phyloP scores from a whole-genome alignment of 2,329 filamentous ascomycete species.

The Ophiostoma quercus region DNA sequence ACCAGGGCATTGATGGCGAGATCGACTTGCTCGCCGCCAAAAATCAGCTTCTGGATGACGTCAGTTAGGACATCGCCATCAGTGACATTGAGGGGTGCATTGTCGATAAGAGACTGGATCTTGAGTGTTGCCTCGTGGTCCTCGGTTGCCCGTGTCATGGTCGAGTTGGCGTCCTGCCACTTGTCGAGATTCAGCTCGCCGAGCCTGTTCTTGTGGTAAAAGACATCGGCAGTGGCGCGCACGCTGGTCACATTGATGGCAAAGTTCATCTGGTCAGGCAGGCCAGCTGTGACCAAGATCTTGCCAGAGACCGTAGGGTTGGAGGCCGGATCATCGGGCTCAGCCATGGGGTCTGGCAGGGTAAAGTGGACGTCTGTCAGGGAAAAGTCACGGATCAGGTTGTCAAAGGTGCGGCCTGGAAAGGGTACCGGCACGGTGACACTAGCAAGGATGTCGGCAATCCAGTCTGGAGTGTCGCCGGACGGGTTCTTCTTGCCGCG shows the following conservation, averaged over 20 bases:
- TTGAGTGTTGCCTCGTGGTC: constrained; percentile 59
- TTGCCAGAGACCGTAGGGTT: constrained; percentile 77
- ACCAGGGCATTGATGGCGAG: constrained; percentile 74
- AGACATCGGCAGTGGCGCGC: constrained; percentile 72
- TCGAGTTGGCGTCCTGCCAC: constrained; percentile 83
- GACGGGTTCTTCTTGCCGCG: constrained; percentile 66
- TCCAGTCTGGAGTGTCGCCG: constrained; percentile 71
- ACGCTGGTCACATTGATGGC: constrained; percentile 72
- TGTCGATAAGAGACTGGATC: constrained; percentile 68
- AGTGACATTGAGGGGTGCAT: constrained; percentile 78
- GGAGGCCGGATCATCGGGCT: constrained; percentile 65
- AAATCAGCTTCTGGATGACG: constrained; percentile 74
- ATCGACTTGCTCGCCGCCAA: constrained; percentile 63
- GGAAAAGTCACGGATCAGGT: constrained; percentile 81
- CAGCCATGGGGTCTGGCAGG: constrained; percentile 73
- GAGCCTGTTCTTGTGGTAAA: constrained; percentile 70
- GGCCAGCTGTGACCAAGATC: constrained; percentile 68
- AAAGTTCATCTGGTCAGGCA: constrained; percentile 85
- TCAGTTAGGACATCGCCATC: constrained; percentile 73
- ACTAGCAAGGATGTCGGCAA: constrained; percentile 71
- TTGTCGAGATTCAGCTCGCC: constrained; percentile 72
- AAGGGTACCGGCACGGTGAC: constrained; percentile 81
- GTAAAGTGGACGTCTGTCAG: constrained; percentile 80
- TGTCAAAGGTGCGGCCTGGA: constrained; percentile 73
- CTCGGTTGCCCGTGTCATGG: constrained; percentile 54